phyloP scores from a whole-genome alignment of 1,284 basidiomycete species.

The Trichosporon sp. region DNA sequence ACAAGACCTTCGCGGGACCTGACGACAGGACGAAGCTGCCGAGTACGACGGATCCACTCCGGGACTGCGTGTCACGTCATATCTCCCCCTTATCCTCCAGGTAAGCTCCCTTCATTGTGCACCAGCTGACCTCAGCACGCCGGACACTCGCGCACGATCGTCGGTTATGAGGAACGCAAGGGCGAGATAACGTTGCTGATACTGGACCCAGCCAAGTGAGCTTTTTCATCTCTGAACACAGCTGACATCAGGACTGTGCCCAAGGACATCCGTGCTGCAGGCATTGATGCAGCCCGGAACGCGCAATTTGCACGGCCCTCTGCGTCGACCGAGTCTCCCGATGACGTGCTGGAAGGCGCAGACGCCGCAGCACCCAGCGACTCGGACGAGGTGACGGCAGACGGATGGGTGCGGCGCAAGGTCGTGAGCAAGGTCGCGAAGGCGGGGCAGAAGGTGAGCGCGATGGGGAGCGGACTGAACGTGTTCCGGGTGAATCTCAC shows the following conservation, averaged over 20 bases:
- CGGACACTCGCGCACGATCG: constrained; percentile 80
- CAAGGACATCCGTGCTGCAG: constrained; percentile 50
- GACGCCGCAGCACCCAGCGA: constrained; percentile 33
- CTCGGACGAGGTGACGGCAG: constrained; percentile 45
- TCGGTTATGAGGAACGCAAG: constrained; percentile 73
- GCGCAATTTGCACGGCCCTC: constrained; percentile 31
- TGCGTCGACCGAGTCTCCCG: not conserved
- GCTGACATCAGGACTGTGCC: constrained; percentile 42
- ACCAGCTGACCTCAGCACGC: constrained; percentile 61
- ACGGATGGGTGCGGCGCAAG: constrained; percentile 54
- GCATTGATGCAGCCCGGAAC: constrained; percentile 38
- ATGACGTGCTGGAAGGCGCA: constrained; percentile 22
- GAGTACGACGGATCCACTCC: constrained; percentile 21
- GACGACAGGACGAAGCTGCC: constrained; percentile 22
- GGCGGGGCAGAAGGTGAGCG: constrained; percentile 24
- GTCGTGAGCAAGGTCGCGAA: constrained; percentile 33
- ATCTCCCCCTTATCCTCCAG: constrained; percentile 74
- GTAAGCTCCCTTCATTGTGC: constrained; percentile 37
- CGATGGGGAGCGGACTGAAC: constrained; percentile 53
- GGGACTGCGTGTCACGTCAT: constrained; percentile 62
- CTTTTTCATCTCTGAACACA: constrained; percentile 19
- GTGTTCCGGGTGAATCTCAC: constrained; percentile 61
- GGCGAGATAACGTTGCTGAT: constrained; percentile 68
- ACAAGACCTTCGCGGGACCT: not conserved
- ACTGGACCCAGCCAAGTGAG: constrained; percentile 76